Conservation (phyloP, 2,329 filamentous ascomycete species). For the Alternaria tenuissima region DNA sequence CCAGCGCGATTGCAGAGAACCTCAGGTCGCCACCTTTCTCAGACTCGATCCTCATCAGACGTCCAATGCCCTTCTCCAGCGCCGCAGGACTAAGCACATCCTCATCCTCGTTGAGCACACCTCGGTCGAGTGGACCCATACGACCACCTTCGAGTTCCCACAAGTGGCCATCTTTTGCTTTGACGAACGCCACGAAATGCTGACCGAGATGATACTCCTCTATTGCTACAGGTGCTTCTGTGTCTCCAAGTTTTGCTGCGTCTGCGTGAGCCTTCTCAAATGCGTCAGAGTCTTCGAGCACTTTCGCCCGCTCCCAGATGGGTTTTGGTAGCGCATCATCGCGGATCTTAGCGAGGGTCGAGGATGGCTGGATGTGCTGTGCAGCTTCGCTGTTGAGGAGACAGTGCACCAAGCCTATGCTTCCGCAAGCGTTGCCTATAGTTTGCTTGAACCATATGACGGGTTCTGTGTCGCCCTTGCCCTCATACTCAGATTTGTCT, state of each 20-base stretch:
- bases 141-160: conserved; percentile 58
- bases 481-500: conserved; percentile 54
- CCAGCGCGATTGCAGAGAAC: conserved; percentile 57
- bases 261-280: conserved; percentile 56
- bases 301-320: conserved; percentile 57
- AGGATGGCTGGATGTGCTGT: conserved; percentile 54
- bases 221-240: conserved; percentile 38
- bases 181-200: conserved; percentile 60
- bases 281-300: conserved; percentile 59
- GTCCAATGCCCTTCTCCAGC: conserved; percentile 52
- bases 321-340: conserved; percentile 55
- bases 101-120: conserved; percentile 51
- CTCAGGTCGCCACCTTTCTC: conserved; percentile 51
- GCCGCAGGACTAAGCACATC: conserved; percentile 56
- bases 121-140: conserved; percentile 57
- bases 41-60: conserved; percentile 48
- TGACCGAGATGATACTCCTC: conserved; percentile 46
- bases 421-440: conserved; percentile 65
- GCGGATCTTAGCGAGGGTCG: conserved; percentile 57
- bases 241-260: conserved; percentile 54
- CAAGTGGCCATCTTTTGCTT: conserved; percentile 55
- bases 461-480: conserved; percentile 59
- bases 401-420: conserved; percentile 65
- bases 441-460: conserved; percentile 68
- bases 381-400: conserved; percentile 60